These are phyloP conservation scores for Sugiyamaella marilandica DNA, from an alignment of 805 yeast genomes.

Conservation along the genomic window DNA sequence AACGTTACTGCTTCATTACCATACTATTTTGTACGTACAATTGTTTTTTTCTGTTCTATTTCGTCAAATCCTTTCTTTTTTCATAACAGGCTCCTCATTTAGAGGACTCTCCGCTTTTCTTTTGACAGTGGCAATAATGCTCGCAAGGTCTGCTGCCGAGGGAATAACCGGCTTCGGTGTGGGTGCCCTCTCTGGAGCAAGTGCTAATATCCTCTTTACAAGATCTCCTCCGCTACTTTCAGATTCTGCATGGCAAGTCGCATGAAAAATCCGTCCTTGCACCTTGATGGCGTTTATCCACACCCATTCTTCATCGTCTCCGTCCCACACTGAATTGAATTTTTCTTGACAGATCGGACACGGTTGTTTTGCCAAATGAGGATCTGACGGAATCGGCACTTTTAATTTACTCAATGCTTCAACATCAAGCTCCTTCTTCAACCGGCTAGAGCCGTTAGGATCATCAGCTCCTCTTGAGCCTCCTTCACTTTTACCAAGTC, in stretches of 20 bases:
- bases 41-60: background rate
- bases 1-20: background rate
- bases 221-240: slow-evolving; percentile 18
- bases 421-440: slow-evolving; percentile 14
- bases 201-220: slow-evolving; percentile 5
- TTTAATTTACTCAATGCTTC: slow-evolving; percentile 42
- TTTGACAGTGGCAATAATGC: slow-evolving; percentile 9
- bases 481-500: slow-evolving; percentile 14
- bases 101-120: slow-evolving; percentile 6
- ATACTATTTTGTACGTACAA: background rate
- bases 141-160: slow-evolving; percentile 7
- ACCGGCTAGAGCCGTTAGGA: slow-evolving; percentile 1
- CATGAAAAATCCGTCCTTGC: slow-evolving; percentile 54
- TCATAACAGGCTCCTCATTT: background rate
- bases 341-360: slow-evolving; percentile 73
- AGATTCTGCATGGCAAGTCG: slow-evolving; percentile 67
- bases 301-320: slow-evolving; percentile 75
- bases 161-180: background rate
- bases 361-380: slow-evolving; percentile 48
- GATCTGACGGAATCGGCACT: slow-evolving; percentile 63
- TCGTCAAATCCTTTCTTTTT: slow-evolving; percentile 4
- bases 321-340: slow-evolving; percentile 61
- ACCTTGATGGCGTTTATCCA: slow-evolving; percentile 63
- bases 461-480: slow-evolving; percentile 9
- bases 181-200: slow-evolving; percentile 1